These are phyloP conservation scores for Physaria fendleri DNA, from an alignment of 345 rosid genomes.

Conservation along the genomic window DNA sequence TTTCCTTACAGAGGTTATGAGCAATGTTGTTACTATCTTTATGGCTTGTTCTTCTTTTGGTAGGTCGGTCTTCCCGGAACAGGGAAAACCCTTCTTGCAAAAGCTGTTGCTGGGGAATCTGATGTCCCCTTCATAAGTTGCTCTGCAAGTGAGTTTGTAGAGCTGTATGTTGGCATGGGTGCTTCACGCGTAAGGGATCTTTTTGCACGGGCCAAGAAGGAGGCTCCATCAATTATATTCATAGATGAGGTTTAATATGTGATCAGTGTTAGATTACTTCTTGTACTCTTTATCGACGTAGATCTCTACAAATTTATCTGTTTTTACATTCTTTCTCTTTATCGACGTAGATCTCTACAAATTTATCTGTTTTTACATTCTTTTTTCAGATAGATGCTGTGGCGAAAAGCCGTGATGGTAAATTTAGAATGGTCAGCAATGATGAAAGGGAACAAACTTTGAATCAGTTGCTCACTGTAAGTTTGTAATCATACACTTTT, in stretches of 20 bases:
- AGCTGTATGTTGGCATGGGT: slow-evolving; percentile 96
- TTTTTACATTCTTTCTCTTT: slow-evolving; percentile 1
- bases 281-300: not conserved
- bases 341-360: not conserved
- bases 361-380: not conserved
- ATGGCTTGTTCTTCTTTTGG: not conserved
- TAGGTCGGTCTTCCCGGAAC: slow-evolving; percentile 99
- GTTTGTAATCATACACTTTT: slow-evolving; percentile 13
- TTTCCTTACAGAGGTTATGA: not conserved
- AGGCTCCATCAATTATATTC: slow-evolving; percentile 91
- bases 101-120: slow-evolving; percentile 96
- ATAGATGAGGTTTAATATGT: slow-evolving; percentile 74
- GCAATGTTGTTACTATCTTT: not conserved
- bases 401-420: slow-evolving; percentile 98
- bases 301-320: not conserved
- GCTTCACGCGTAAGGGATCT: slow-evolving; percentile 98
- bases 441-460: slow-evolving; percentile 98
- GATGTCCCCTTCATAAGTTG: slow-evolving; percentile 95
- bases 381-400: slow-evolving; percentile 89
- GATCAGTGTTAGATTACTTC: not conserved
- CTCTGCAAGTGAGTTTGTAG: slow-evolving; percentile 95
- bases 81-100: slow-evolving; percentile 92
- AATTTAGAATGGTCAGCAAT: slow-evolving; percentile 78
- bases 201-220: slow-evolving; percentile 94
- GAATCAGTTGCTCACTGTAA: slow-evolving; percentile 95